These are phyloP conservation scores for Craspedostauros australis DNA, from an alignment of 108 stramenopile genomes.

Conservation along the genomic window DNA sequence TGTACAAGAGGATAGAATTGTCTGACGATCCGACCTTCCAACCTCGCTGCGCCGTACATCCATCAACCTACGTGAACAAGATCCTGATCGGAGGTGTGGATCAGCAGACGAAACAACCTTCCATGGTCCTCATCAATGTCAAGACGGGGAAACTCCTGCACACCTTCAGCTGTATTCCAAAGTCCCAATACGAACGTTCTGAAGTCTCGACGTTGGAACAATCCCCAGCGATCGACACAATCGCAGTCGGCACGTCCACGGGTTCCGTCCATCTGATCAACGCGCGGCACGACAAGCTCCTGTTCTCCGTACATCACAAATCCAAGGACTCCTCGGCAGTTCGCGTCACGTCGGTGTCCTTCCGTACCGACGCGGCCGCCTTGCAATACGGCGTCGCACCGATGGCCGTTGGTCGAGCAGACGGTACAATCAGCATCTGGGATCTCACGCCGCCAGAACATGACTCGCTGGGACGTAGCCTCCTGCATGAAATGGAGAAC, in stretches of 20 bases:
- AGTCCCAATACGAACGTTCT: neutral
- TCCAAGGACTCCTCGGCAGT: conserved; percentile 16
- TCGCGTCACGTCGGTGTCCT: conserved; percentile 65
- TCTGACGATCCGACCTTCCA: conserved; percentile 36
- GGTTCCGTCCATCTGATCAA: conserved; percentile 75
- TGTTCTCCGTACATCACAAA: conserved; percentile 64
- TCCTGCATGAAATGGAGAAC: conserved; percentile 57
- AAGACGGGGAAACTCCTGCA: conserved; percentile 69
- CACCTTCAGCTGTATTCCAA: conserved; percentile 49
- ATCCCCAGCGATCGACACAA: conserved; percentile 81
- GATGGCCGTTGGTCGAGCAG: conserved; percentile 66
- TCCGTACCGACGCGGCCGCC: conserved; percentile 78
- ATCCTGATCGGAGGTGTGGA: conserved; percentile 59
- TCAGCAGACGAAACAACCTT: conserved; percentile 19
- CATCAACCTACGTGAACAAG: conserved; percentile 85
- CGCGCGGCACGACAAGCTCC: conserved; percentile 49
- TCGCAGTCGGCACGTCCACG: conserved; percentile 65
- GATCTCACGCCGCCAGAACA: conserved; percentile 65
- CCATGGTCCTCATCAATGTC: conserved; percentile 72
- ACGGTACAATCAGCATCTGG: conserved; percentile 80
- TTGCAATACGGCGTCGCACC: conserved; percentile 72
- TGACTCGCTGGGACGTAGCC: conserved; percentile 33
- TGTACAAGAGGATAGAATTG: conserved; percentile 61
- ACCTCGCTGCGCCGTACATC: conserved; percentile 63
- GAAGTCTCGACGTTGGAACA: conserved; percentile 59